These are phyloP conservation scores for Fusarium sp. DNA, from an alignment of 2,329 filamentous ascomycete species.

Conservation along the genomic window DNA sequence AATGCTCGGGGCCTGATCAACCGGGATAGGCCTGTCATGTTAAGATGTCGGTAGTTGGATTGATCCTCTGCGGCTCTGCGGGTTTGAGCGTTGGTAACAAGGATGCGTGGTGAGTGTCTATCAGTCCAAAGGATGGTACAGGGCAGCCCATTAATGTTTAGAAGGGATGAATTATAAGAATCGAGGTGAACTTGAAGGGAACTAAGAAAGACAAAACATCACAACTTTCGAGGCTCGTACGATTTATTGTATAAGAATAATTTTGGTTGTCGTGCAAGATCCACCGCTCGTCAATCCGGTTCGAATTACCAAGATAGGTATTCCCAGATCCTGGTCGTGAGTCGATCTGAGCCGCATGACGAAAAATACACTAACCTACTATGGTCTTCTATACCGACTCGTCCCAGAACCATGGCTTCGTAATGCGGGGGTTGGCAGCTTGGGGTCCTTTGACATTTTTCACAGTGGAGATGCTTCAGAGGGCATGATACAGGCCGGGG, in stretches of 20 bases:
- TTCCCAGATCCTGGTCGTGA: neutral
- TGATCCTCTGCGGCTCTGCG: neutral
- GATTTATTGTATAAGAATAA: neutral
- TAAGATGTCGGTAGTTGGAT: neutral
- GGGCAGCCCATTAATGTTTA: neutral
- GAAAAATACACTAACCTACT: fast-evolving
- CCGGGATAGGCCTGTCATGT: conserved; percentile 22
- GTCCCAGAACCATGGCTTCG: neutral
- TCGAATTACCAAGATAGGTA: conserved; percentile 24
- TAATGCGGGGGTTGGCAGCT: neutral
- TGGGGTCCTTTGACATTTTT: neutral
- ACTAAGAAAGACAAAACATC: neutral
- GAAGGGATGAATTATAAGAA: neutral
- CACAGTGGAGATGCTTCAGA: neutral
- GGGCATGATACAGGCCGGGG: no score
- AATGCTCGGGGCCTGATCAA: conserved; percentile 23
- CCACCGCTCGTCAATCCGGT: neutral
- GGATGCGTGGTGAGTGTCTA: neutral
- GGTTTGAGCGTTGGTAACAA: neutral
- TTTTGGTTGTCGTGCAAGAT: conserved; percentile 1
- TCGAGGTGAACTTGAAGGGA: neutral
- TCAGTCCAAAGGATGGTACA: neutral
- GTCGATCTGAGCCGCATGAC: neutral
- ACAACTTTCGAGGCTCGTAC: neutral
- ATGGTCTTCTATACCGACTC: conserved; percentile 6